phyloP scores from a whole-genome alignment of 148 eudicot genomes.

The Limonium bicolor region DNA sequence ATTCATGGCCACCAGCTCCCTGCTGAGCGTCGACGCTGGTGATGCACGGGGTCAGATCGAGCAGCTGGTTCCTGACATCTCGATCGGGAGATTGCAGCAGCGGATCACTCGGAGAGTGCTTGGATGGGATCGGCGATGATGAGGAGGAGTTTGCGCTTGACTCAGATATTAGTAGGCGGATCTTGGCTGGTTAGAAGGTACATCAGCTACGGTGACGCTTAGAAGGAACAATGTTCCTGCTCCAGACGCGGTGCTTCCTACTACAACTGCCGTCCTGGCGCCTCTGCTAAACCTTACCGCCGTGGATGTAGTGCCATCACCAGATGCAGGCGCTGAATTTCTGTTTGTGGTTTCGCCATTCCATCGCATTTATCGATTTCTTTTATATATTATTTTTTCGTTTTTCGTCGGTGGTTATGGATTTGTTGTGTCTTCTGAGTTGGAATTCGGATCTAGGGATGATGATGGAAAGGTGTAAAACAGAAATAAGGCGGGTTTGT shows the following conservation, averaged over 20 bases:
- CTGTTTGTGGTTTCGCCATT: too few species aligned
- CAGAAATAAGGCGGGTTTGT: too few species aligned
- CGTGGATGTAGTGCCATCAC: conserved; percentile 60
- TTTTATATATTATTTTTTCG: too few species aligned
- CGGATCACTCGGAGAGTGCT: conserved; percentile 19
- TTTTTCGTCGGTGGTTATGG: too few species aligned
- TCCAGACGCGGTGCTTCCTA: conserved; percentile 58
- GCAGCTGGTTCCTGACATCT: conserved; percentile 1
- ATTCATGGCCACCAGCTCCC: conserved; percentile 5
- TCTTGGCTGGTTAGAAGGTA: conserved; percentile 9
- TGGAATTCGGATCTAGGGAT: too few species aligned
- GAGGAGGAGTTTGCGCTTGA: conserved; percentile 12
- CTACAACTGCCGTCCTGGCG: conserved; percentile 53
- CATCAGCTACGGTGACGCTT: conserved; percentile 52
- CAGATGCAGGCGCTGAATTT: conserved; percentile 31
- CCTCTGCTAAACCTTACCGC: conserved; percentile 44
- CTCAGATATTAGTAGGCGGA: conserved; percentile 17
- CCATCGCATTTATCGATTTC: too few species aligned
- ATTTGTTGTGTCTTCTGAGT: too few species aligned
- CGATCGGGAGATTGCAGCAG: conserved; percentile 6
- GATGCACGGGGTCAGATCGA: not conserved
- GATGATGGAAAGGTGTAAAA: too few species aligned
- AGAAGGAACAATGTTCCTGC: conserved; percentile 38
- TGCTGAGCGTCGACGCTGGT: conserved; percentile 10
- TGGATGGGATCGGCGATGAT: conserved; percentile 10